Conservation (phyloP, 805 yeast species). For the Metschnikowia proteae region DNA sequence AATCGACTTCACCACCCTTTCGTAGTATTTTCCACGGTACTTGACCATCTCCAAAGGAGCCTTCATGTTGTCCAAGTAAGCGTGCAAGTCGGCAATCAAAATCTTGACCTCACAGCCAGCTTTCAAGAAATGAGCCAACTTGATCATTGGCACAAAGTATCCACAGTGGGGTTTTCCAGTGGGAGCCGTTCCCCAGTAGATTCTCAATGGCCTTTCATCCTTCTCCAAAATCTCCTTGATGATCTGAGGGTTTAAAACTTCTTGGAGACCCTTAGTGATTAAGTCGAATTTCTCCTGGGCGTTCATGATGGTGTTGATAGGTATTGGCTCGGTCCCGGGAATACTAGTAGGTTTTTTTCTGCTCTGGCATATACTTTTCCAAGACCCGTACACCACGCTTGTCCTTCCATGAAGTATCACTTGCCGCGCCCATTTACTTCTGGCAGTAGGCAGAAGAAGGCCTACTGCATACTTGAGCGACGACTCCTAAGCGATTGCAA, state of each 20-base stretch:
- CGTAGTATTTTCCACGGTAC: conserved; percentile 88
- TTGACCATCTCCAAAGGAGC: conserved; percentile 91
- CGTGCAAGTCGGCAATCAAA: conserved; percentile 91
- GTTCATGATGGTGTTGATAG: conserved; percentile 27
- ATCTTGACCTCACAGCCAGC: conserved; percentile 96
- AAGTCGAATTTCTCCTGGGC: conserved; percentile 66
- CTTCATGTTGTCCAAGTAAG: conserved; percentile 96
- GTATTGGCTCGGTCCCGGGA: neutral
- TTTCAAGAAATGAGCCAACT: conserved; percentile 86
- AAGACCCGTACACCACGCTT: conserved; percentile 1
- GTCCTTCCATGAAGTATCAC: neutral
- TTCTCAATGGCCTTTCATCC: conserved; percentile 74
- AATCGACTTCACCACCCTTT: conserved; percentile 75
- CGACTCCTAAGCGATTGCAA: neutral
- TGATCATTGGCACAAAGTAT: conserved; percentile 96
- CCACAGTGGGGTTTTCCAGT: conserved; percentile 99
- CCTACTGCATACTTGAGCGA: neutral
- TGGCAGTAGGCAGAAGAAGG: neutral
- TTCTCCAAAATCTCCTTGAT: conserved; percentile 78
- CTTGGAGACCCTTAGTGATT: conserved; percentile 86
- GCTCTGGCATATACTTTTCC: conserved; percentile 2
- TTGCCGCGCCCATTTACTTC: neutral
- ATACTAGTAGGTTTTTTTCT: conserved; percentile 3
- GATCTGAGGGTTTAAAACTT: conserved; percentile 82
- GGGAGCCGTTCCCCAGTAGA: conserved; percentile 99